phyloP scores from a whole-genome alignment of 1,284 basidiomycete species.

The Puccinia horiana region DNA sequence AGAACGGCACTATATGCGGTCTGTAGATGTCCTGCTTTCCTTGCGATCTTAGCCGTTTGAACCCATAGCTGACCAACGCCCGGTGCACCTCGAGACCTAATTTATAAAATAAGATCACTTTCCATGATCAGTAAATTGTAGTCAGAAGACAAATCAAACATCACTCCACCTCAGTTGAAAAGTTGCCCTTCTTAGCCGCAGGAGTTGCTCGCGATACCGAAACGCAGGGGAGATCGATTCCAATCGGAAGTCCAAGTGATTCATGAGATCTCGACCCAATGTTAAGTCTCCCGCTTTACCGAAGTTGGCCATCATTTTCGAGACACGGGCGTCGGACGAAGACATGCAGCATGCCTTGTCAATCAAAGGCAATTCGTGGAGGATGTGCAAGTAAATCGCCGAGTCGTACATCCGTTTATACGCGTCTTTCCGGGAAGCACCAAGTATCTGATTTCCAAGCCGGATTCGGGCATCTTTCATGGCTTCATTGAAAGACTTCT shows the following conservation, averaged over 20 bases:
- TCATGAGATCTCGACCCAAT: conserved; percentile 59
- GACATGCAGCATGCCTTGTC: conserved; percentile 60
- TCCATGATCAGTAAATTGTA: conserved; percentile 50
- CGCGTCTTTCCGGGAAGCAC: conserved; percentile 70
- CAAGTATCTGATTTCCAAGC: conserved; percentile 77
- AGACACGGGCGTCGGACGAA: conserved; percentile 22
- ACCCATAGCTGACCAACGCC: conserved; percentile 87
- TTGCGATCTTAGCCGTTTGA: conserved; percentile 86
- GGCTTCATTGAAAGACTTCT: conserved; percentile 27
- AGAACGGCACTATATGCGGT: conserved; percentile 95
- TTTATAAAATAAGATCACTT: conserved; percentile 52
- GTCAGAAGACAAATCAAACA: conserved; percentile 25
- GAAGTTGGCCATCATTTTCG: conserved; percentile 49
- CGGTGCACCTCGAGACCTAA: conserved; percentile 61
- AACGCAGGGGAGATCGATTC: conserved; percentile 84
- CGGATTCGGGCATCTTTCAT: conserved; percentile 49
- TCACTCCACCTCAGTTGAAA: conserved; percentile 70
- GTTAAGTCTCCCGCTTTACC: background rate
- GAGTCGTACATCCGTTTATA: conserved; percentile 87
- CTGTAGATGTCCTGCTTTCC: conserved; percentile 92
- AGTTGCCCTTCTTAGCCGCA: conserved; percentile 85
- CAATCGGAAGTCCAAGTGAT: conserved; percentile 67
- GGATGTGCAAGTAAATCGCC: conserved; percentile 79
- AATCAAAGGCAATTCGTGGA: conserved; percentile 84
- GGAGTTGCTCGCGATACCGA: conserved; percentile 82